A percentile compares a stretch with the other conserved stretches of the same genome.
These are phyloP conservation scores for Pseudogymnoascus sp. DNA, from an alignment of 2,329 filamentous ascomycete species.

Conservation along the genomic window DNA sequence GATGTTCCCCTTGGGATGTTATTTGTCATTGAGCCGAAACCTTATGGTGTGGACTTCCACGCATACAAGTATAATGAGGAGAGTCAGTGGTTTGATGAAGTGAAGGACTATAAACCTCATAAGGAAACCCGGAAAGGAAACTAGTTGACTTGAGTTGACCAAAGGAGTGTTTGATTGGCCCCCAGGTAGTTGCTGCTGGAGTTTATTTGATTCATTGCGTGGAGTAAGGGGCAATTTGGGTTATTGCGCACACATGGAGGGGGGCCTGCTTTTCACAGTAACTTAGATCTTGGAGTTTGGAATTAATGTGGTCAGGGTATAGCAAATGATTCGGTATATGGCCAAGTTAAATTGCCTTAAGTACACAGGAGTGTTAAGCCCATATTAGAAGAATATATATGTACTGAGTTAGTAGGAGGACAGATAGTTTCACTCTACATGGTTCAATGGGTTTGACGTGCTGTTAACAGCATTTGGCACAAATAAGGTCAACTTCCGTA, in stretches of 20 bases:
- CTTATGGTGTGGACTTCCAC: conserved; percentile 95
- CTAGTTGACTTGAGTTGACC: conserved; percentile 7
- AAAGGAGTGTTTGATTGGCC: neutral
- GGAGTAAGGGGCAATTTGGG: neutral
- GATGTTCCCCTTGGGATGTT: conserved; percentile 90
- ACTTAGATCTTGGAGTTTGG: neutral
- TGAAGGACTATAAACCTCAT: conserved; percentile 73
- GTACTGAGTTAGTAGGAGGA: neutral
- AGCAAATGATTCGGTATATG: neutral
- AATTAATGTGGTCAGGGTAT: neutral
- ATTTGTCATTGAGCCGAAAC: conserved; percentile 93
- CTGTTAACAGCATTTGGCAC: neutral
- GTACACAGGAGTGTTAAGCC: neutral
- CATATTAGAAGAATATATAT: neutral
- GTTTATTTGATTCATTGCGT: neutral
- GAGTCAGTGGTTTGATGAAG: conserved; percentile 71
- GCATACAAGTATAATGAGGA: conserved; percentile 82
- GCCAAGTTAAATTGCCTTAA: neutral
- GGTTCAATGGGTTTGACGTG: neutral
- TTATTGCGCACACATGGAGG: neutral
- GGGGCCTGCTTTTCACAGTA: neutral
- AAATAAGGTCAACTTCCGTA: neutral
- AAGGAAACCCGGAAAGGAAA: conserved; percentile 33
- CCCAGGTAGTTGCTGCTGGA: neutral
- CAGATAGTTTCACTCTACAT: neutral